Conservation (phyloP, 257 asterid genomes). For the Solanum rostratum region DNA sequence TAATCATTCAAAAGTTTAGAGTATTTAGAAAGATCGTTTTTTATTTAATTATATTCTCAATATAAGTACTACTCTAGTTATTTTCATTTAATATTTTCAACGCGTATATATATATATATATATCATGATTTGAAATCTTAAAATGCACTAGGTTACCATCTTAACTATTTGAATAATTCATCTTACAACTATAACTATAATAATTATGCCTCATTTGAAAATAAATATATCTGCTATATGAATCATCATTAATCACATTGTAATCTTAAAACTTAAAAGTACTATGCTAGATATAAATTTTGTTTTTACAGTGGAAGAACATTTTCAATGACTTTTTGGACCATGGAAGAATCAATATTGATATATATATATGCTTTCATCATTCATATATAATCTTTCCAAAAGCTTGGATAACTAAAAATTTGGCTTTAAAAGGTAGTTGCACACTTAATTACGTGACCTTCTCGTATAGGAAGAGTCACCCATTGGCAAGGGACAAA, state of each 20-base stretch:
- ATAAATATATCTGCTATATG: not conserved
- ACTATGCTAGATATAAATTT: not conserved
- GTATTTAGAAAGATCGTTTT: not conserved
- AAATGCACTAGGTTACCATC: not conserved
- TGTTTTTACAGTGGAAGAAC: not conserved
- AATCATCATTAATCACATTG: not conserved
- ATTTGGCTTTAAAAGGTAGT: not conserved
- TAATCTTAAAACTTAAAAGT: not conserved
- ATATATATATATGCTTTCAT: constrained; percentile 6
- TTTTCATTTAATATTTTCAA: not conserved
- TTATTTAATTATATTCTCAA: not conserved
- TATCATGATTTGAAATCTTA: not conserved
- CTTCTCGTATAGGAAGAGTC: constrained; percentile 37
- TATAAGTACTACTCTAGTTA: not conserved
- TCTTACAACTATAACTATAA: not conserved
- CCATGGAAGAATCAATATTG: not conserved
- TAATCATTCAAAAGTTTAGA: not conserved
- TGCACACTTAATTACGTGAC: constrained; percentile 10
- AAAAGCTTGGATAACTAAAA: constrained; percentile 31
- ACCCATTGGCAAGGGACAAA: not conserved
- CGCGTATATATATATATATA: not conserved
- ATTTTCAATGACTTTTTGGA: not conserved
- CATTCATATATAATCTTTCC: constrained; percentile 8
- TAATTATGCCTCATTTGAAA: not conserved
- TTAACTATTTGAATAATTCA: not conserved